phyloP scores from a whole-genome alignment of 352 stramenopile genomes.

The Phytophthora megakarya region DNA sequence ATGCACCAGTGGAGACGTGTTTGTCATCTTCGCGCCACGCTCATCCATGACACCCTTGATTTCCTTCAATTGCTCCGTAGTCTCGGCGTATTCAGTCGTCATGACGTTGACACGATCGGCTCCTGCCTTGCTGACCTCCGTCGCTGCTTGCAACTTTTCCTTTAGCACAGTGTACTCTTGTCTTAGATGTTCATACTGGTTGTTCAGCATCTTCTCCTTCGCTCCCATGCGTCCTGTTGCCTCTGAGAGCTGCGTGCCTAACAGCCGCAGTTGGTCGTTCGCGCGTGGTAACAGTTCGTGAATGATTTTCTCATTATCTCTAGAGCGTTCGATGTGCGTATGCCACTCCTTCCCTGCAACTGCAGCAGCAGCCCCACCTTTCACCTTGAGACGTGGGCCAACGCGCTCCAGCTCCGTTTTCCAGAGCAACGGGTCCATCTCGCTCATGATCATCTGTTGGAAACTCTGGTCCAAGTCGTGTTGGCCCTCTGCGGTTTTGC shows the following conservation, averaged over 20 bases:
- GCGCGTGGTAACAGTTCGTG: slow-evolving; percentile 58
- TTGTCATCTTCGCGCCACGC: slow-evolving; percentile 84
- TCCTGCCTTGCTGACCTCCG: slow-evolving; percentile 69
- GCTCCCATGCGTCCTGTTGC: slow-evolving; percentile 61
- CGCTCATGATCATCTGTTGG: slow-evolving; percentile 87
- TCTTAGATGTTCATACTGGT: slow-evolving; percentile 74
- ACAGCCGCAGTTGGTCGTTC: slow-evolving; percentile 64
- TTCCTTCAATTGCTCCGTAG: slow-evolving; percentile 77
- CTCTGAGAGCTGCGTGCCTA: slow-evolving; percentile 62
- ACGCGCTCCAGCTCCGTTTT: slow-evolving; percentile 87
- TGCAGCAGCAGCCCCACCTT: slow-evolving; percentile 55
- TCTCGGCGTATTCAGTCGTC: slow-evolving; percentile 73
- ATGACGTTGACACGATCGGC: slow-evolving; percentile 76
- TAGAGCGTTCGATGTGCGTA: slow-evolving; percentile 75
- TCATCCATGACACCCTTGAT: slow-evolving; percentile 83
- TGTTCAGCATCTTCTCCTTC: slow-evolving; percentile 85
- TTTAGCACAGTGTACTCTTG: slow-evolving; percentile 71
- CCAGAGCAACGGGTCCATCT: slow-evolving; percentile 81
- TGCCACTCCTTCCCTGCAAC: slow-evolving; percentile 73
- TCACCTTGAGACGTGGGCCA: slow-evolving; percentile 69
- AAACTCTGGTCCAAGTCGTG: slow-evolving; percentile 71
- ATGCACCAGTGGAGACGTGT: slow-evolving; percentile 82
- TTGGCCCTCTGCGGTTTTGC: slow-evolving; percentile 37
- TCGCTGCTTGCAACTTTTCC: slow-evolving; percentile 63
- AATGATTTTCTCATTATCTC: slow-evolving; percentile 73